Evolutionary conservation across 2,329 filamentous ascomycete species (phyloP), one percentile per base, ranked within the genome.

Genomic region (Domatiomyces globalis): DNA sequence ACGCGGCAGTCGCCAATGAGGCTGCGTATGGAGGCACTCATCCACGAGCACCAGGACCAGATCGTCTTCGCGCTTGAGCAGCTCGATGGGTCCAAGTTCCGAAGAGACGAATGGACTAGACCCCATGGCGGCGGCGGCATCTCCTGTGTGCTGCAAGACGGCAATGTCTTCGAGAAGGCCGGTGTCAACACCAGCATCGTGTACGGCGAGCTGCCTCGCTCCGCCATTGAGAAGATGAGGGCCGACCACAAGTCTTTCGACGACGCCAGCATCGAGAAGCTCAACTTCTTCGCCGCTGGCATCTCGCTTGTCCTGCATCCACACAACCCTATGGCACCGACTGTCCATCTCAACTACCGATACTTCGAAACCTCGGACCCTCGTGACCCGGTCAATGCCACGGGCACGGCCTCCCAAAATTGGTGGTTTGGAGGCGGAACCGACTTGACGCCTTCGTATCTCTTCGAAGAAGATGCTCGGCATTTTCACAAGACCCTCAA

Each of bases 381-480:
- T 7, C 84, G 90, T 61, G 87, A 84, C 76, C 58, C 83, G 76
- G 49, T 87, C 50, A 70, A 71, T 51, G 71, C 71, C 18, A 70
- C 90, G 58, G 60, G 60, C 19, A 52, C 52, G 10, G 56, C 59
- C 4, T 50, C 58, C n/a, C 84, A 88, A 6, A 72, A 71, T 53
- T 98, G 92, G 90, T 98, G 92, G 92, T 98, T 95, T 63, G 92
- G 92, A 57, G 92, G 92, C 48, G 92, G 92, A 51, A 89, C 87
- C 49, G 92, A 98, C 68, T 71, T 98, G 60, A 98, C 92, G 10
- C 92, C 92, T 0, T 81, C 78, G 42, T 98, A 96, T 66, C 79
- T 98, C 29, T 96, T 95, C 69, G 90, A 95, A 61, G 92, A 98
- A 67, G 92, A 98, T 67, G 90, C 87, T 39, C 85, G 94, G 52